Evolutionary conservation across 2,329 filamentous ascomycete genomes (phyloP), one percentile per base, ranked within the genome.

Genomic region (Fusarium staphyleae): DNA sequence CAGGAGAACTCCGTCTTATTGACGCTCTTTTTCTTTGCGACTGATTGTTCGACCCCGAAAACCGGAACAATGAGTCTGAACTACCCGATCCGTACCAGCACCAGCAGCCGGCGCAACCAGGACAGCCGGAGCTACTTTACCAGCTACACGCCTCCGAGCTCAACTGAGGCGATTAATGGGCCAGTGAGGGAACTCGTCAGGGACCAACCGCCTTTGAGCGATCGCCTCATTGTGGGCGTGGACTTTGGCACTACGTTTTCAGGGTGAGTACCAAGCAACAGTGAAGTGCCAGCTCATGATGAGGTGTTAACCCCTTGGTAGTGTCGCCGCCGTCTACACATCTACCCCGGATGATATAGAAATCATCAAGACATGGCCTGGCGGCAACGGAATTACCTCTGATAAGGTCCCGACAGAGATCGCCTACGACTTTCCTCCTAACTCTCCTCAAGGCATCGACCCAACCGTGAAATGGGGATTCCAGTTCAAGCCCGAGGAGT

Each of bases 211-310:
- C 76, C 80, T 10, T 69, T 79, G 39, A 80, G 75, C 60, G 88
- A 91, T 68, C 80, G 87, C 48, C 74, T 91, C 62, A 89, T 92
- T 63, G 88, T 93, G 28, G 90, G 89, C 7, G 85, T 93, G 7
- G 90, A 93, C 70, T 93, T 93, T 75, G 90, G 90, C 12, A 93
- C 90, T n/a, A 93, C 89, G 2, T 93, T 90, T 69, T 90, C 87
- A 35, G 89, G 88, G 85, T 88, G 74, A 76, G 83, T 79, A 47
- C 29, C 8, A 32, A 22, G 24, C 41, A 32, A 5, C 24, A 24
- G 22, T 24, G 9, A 18, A 22, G 12, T 12, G 3, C 28, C 7
- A 4, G 9, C 5, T 4, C 5, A 33, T 8, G 3, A 30, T 12
- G 28, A n/a, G 13, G 33, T 30, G 45, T 46, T 53, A 49, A 63